Percentiles rank a stretch among this genome's conserved stretches.
Conservation (phyloP, 768 basidiomycete species). For the Rhodosporidiobolus odoratus region DNA sequence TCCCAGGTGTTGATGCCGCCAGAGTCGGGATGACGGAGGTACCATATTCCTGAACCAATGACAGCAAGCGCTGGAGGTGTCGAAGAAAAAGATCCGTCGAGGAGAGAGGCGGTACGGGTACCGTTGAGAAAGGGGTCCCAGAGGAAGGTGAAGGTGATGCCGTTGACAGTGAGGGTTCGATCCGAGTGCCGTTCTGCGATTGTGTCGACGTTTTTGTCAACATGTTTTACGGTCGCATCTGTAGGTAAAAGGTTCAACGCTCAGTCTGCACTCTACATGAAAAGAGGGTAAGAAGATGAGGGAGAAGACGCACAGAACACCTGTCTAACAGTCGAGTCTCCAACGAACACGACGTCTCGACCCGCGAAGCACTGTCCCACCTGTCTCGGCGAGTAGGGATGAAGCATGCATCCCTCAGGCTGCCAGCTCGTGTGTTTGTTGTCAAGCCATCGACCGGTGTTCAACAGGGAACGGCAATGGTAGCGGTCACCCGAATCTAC, state of each 20-base stretch:
- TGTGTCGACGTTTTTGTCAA: constrained; percentile 50
- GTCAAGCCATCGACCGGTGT: constrained; percentile 74
- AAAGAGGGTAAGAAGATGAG: background rate
- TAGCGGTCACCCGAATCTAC: constrained; percentile 67
- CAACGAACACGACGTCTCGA: constrained; percentile 66
- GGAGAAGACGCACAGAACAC: constrained; percentile 57
- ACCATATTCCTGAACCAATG: constrained; percentile 83
- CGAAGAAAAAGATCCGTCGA: constrained; percentile 45
- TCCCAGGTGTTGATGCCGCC: constrained; percentile 74
- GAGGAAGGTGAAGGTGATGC: constrained; percentile 56
- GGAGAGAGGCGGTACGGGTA: constrained; percentile 54
- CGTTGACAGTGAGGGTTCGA: constrained; percentile 54
- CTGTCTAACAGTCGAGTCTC: constrained; percentile 75
- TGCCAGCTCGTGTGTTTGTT: constrained; percentile 68
- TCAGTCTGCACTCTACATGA: too few species aligned
- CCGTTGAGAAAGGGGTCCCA: constrained; percentile 89
- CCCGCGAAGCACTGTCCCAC: constrained; percentile 57
- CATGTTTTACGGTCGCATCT: constrained; percentile 51
- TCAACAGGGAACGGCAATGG: constrained; percentile 67
- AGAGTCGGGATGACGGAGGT: constrained; percentile 69
- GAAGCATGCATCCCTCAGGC: constrained; percentile 80
- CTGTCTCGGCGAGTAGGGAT: constrained; percentile 59
- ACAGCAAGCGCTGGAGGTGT: constrained; percentile 55
- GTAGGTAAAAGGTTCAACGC: background rate
- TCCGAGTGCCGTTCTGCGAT: constrained; percentile 65